Evolutionary conservation across 2,329 filamentous ascomycete genomes (phyloP), one percentile per base, ranked within the genome.

Genomic region (Juglanconis sp.): DNA sequence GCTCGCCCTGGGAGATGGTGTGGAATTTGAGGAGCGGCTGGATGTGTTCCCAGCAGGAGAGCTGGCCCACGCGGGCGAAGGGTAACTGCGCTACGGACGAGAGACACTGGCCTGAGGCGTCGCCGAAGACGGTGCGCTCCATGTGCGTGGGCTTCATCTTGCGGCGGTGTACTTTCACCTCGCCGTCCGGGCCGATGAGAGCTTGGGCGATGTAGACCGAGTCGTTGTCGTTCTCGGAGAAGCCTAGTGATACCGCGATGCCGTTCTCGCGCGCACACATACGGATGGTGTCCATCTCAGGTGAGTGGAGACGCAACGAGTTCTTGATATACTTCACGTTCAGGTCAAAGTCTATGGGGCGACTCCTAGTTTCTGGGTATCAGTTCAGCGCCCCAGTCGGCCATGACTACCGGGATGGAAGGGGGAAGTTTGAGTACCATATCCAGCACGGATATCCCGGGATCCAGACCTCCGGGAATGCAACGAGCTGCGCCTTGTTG

Each of bases 71-170:
- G 49, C 74, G 74, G 2, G 75, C 77, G 34, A 76, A 72, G 62
- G 71, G 62, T 32, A 70, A 62, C 36, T 78, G 71, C 0, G 69
- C 74, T 2, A 81, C 79, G 38, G 70, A 76, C 5, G 68, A 65
- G 4, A 82, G 65, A 15, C 71, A 73, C 3, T 72, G 66, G 1
- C 72, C 76, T 0, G 36, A 68, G 67, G 0, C 76, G 44, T 83
- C 80, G 1, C 80, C 80, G 35, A 77, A 84, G 15, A 82, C 63
- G 2, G 77, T 79, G 0, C 79, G 74, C 66, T 83, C 81, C 72
- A 83, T 77, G 56, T 83, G 79, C 0, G 79, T 83, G 0, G 80
- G 76, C 67, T 83, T 83, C 64, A 83, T 71, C 69, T 84, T 83
- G 24, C 78, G 73, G 5, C 79, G 74, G 49, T 75, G 69, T 5